Evolutionary conservation across 441 rosid genomes (phyloP), one percentile per base, ranked within the genome.

Genomic region (Croton setiger): DNA sequence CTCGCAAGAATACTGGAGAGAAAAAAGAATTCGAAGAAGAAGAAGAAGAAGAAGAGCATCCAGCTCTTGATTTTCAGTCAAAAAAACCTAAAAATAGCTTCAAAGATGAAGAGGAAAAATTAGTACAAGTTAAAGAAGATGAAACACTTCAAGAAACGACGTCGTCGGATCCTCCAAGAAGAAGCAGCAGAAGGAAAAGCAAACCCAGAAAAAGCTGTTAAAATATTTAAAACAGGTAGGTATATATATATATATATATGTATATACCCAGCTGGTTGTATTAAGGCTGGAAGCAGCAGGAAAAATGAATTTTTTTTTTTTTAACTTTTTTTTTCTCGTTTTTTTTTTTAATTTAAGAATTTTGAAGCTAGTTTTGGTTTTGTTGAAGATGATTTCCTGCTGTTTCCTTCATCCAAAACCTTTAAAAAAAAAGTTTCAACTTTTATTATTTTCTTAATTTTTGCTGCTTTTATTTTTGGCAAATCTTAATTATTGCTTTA

Each of bases 161-260:
- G n/a, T n/a, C n/a, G n/a, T n/a, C 12, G 63, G 69, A 75, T 51
- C 75, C 64, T 15, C 83, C 79, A 44, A 78, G 85, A 18, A 80
- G 77, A 68, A 89, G 95, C 82, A 81, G 93, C 65, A 80, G 93
- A 52, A 83, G 93, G 55, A 91, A 85, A 75, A 85, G 78, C 80
- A 83, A 83, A 70, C 96, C 93, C 75, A 85, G 84, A 72, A 90
- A 93, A 81, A 89, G 96, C 85, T 76, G 87, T 84, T 90, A 79
- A 81, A 52, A n/a, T n/a, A n/a, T n/a, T n/a, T 90, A 78, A 81
- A 52, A 13, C 20, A 59, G 45, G 67, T 67, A 7, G 54, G 15
- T 11, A 54, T 13, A 8, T 10, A 13, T n/a, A n/a, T n/a, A n/a
- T n/a, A n/a, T n/a, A n/a, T n/a, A n/a, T n/a, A n/a, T n/a, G n/a